phyloP scores from a whole-genome alignment of 305 asterid genomes.

The Fraxinus ornus region DNA sequence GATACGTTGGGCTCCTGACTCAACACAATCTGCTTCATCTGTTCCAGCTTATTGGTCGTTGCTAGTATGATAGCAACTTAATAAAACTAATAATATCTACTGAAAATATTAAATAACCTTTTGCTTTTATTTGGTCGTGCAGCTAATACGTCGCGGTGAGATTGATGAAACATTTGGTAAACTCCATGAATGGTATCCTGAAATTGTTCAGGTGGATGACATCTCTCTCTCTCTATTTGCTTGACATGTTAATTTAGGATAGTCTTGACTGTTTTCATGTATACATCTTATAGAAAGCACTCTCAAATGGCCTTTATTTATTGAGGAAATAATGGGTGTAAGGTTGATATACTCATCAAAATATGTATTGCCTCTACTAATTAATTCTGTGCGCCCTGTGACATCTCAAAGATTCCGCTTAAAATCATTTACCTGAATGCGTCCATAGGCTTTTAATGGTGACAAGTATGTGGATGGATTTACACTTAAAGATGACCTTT shows the following conservation, averaged over 20 bases:
- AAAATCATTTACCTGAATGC: neutral
- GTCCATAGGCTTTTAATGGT: neutral
- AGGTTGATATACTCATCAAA: neutral
- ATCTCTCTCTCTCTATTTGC: neutral
- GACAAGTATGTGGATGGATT: neutral
- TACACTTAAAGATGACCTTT: neutral
- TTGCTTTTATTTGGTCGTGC: conserved; percentile 26
- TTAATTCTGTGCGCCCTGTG: neutral
- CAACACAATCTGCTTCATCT: neutral
- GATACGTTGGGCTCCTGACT: neutral
- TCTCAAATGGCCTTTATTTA: neutral
- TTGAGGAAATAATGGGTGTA: neutral
- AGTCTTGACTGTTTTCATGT: neutral
- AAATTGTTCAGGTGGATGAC: conserved; percentile 68
- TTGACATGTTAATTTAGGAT: neutral
- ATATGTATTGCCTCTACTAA: conserved; percentile 6
- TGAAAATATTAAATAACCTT: conserved; percentile 3
- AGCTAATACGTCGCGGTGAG: conserved; percentile 80
- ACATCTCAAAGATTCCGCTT: neutral
- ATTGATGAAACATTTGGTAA: conserved; percentile 65
- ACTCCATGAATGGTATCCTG: conserved; percentile 68
- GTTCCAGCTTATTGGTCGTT: neutral
- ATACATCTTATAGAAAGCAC: neutral
- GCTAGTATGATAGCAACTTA: conserved; percentile 5
- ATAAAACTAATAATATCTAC: neutral